phyloP scores from a whole-genome alignment of 768 basidiomycete species.

The Rhodotorula taiwanensis region DNA sequence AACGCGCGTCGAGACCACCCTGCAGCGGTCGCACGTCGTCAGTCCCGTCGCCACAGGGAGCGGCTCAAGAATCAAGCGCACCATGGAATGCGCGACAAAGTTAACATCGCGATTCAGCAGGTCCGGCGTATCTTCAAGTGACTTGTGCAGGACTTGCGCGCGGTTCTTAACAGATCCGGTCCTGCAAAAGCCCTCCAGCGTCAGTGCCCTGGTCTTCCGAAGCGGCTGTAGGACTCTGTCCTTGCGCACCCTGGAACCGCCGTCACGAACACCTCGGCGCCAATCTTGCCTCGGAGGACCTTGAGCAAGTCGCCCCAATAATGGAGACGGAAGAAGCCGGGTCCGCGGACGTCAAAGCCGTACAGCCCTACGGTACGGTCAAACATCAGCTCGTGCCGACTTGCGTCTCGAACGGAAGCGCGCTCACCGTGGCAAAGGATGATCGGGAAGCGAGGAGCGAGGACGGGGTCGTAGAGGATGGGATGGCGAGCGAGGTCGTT shows the following conservation, averaged over 20 bases:
- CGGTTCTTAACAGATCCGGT: constrained; percentile 84
- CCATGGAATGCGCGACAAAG: constrained; percentile 92
- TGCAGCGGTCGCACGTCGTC: constrained; percentile 7
- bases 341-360: constrained; percentile 68
- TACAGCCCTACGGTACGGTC: constrained; percentile 63
- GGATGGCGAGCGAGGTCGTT: constrained; percentile 61
- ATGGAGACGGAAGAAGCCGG: constrained; percentile 52
- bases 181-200: constrained; percentile 47
- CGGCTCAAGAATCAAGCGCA: constrained; percentile 17
- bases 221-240: neutral
- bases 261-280: constrained; percentile 92
- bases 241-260: constrained; percentile 71
- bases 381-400: neutral
- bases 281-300: constrained; percentile 68
- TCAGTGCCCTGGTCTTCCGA: neutral
- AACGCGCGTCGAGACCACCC: constrained; percentile 88
- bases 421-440: constrained; percentile 87
- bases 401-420: neutral
- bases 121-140: constrained; percentile 58
- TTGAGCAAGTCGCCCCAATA: constrained; percentile 89
- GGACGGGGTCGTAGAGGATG: constrained; percentile 65
- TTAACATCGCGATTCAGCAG: constrained; percentile 68
- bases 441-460: constrained; percentile 78
- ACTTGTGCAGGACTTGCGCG: constrained; percentile 64
- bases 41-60: neutral